Conservation (phyloP, 2,329 filamentous ascomycete species). For the Cordyceps javanica region DNA sequence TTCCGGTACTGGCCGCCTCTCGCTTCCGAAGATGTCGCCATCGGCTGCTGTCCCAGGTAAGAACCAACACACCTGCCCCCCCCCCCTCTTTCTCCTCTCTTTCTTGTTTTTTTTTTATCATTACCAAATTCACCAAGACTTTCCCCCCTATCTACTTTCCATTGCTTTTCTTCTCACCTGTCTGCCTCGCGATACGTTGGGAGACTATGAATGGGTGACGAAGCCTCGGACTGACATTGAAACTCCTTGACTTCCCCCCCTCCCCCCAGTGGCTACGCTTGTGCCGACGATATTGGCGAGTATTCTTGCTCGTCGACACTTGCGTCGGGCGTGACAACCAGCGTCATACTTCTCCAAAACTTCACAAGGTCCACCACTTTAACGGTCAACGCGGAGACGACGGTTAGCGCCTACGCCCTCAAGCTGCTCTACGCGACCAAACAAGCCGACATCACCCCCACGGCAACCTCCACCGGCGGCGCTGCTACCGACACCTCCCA, state of each 20-base stretch:
- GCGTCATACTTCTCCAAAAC: background rate
- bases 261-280: background rate
- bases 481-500: background rate
- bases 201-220: too few relatives aligned
- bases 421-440: background rate
- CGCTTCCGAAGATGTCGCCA: background rate
- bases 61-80: too few relatives aligned
- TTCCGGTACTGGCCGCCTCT: background rate
- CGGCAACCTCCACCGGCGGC: background rate
- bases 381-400: background rate
- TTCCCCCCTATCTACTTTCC: too few relatives aligned
- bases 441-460: background rate
- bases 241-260: background rate
- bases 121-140: too few relatives aligned
- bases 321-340: background rate
- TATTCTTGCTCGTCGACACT: background rate
- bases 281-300: background rate
- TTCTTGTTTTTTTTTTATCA: background rate
- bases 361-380: too few relatives aligned
- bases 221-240: too few relatives aligned
- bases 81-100: too few relatives aligned
- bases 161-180: too few relatives aligned
- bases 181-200: too few relatives aligned
- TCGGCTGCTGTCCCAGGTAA: background rate
- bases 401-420: background rate